phyloP scores from a whole-genome alignment of 1,139 yeast species.

The Eremothecium gossypii region DNA sequence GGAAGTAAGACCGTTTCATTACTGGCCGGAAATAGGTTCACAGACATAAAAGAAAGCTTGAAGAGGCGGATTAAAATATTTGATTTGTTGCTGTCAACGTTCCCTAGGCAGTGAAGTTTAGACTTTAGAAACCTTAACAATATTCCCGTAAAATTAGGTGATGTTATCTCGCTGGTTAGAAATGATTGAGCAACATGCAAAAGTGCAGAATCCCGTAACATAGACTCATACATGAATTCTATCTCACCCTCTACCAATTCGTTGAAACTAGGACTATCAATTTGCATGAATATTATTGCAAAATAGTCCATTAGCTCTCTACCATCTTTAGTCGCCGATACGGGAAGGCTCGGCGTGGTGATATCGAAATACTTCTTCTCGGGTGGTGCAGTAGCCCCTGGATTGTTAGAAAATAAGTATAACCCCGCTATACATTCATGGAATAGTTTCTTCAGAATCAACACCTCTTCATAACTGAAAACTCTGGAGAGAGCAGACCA shows the following conservation, averaged over 20 bases:
- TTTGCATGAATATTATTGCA: conserved; percentile 86
- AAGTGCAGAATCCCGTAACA: conserved; percentile 77
- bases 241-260: conserved; percentile 82
- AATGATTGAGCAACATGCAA: conserved; percentile 91
- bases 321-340: conserved; percentile 83
- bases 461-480: conserved; percentile 73
- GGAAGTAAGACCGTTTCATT: conserved; percentile 85
- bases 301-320: conserved; percentile 93
- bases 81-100: conserved; percentile 67
- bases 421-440: conserved; percentile 80
- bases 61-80: conserved; percentile 76
- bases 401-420: conserved; percentile 55
- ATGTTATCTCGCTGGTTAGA: conserved; percentile 85
- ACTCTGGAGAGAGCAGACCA: conserved; percentile 90
- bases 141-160: conserved; percentile 87
- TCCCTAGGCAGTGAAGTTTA: conserved; percentile 71
- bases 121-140: conserved; percentile 66
- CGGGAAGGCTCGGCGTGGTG: conserved; percentile 73
- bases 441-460: conserved; percentile 65
- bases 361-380: conserved; percentile 47
- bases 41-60: conserved; percentile 92
- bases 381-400: conserved; percentile 29
- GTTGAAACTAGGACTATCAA: conserved; percentile 92
- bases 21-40: conserved; percentile 76
- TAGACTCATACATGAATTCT: conserved; percentile 66